Percentiles rank a stretch among this genome's conserved stretches.
These are phyloP conservation scores for Brassica juncea DNA, from an alignment of 345 rosid genomes.

Conservation along the genomic window DNA sequence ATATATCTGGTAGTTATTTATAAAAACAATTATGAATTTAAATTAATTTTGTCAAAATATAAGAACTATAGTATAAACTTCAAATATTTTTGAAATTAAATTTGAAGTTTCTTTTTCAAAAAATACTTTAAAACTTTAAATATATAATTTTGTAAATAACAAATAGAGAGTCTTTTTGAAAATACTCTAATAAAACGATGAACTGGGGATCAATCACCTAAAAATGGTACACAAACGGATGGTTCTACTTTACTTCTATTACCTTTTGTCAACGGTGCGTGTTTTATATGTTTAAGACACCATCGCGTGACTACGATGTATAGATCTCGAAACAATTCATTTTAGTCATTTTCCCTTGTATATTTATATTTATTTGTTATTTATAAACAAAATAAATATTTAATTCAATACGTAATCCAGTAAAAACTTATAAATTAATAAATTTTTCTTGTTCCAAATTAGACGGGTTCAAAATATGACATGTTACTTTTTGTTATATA, in stretches of 20 bases:
- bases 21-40: too few species aligned
- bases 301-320: constrained; percentile 8
- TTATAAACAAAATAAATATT: not conserved
- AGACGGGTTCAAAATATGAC: too few species aligned
- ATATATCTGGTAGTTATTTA: too few species aligned
- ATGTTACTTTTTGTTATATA: not conserved
- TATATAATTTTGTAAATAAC: too few species aligned
- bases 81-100: too few species aligned
- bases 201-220: constrained; percentile 15
- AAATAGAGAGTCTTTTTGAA: too few species aligned
- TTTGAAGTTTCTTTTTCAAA: too few species aligned
- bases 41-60: too few species aligned
- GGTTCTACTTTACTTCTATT: constrained; percentile 21
- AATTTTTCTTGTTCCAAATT: too few species aligned
- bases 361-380: not conserved
- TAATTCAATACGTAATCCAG: not conserved
- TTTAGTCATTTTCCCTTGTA: not conserved
- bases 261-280: constrained; percentile 31
- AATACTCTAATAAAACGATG: constrained; percentile 3
- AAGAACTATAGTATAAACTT: too few species aligned
- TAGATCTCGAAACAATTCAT: not conserved
- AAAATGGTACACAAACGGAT: constrained; percentile 8
- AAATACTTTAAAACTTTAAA: too few species aligned
- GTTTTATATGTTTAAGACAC: not conserved
- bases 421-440: too few species aligned